These are phyloP conservation scores for Aureobasidium sp. DNA, from an alignment of 2,329 filamentous ascomycete species.

Conservation along the genomic window DNA sequence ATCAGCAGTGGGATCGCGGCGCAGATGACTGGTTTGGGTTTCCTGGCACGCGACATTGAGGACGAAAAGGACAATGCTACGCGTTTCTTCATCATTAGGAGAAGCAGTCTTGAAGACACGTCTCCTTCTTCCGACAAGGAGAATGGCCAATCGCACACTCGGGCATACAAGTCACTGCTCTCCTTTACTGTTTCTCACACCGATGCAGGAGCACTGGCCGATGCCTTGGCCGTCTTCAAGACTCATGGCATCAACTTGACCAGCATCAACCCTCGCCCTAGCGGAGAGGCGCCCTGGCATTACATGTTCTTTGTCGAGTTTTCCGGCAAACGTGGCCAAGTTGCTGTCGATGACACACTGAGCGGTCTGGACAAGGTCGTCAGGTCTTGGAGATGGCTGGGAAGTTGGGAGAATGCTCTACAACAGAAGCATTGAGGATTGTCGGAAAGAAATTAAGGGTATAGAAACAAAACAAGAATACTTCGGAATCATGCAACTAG, in stretches of 20 bases:
- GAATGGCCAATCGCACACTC: neutral
- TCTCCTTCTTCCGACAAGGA: neutral
- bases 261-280: conserved; percentile 82
- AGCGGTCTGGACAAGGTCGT: conserved; percentile 51
- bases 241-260: conserved; percentile 71
- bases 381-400: conserved; percentile 54
- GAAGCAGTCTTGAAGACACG: conserved; percentile 15
- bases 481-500: conserved; percentile 13
- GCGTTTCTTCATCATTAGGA: conserved; percentile 63
- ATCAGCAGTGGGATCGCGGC: conserved; percentile 73
- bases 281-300: conserved; percentile 67
- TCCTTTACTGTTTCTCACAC: conserved; percentile 76
- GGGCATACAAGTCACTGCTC: conserved; percentile 63
- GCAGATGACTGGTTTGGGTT: conserved; percentile 56
- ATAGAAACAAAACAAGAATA: conserved; percentile 9
- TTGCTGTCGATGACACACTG: conserved; percentile 54
- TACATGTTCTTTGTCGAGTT: conserved; percentile 96
- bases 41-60: conserved; percentile 65
- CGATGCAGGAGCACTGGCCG: conserved; percentile 72
- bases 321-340: conserved; percentile 49
- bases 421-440: conserved; percentile 6
- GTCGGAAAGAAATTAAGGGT: conserved; percentile 1
- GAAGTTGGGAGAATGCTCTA: conserved; percentile 27
- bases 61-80: conserved; percentile 72
- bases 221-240: conserved; percentile 73